Percentiles rank a stretch among this genome's conserved stretches.
phyloP scores from a whole-genome alignment of 225 moss, liverwort and hornwort species.

The Antitrichia curtipendula region DNA sequence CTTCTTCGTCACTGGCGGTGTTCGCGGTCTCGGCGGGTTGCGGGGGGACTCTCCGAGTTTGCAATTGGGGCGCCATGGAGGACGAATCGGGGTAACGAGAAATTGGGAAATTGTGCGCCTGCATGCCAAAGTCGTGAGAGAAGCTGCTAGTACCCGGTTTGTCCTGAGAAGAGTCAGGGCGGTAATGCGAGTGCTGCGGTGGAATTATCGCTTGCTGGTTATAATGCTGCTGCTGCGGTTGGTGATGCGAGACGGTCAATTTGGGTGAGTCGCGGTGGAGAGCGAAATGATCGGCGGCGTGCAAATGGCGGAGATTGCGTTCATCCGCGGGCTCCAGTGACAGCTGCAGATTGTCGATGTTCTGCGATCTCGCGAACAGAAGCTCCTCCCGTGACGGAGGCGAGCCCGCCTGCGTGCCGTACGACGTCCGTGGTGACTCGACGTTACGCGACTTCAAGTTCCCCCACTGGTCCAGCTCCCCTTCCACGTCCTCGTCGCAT shows the following conservation, averaged over 20 bases:
- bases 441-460: background rate
- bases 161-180: background rate
- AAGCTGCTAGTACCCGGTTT: background rate
- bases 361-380: slow-evolving; percentile 8
- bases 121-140: background rate
- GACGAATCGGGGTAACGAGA: background rate
- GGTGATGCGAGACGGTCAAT: background rate
- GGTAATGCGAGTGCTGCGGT: background rate
- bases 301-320: slow-evolving; percentile 25
- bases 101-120: background rate
- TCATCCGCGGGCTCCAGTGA: slow-evolving; percentile 35
- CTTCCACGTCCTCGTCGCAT: background rate
- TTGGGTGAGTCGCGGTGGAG: slow-evolving; percentile 6
- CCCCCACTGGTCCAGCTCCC: slow-evolving; percentile 3
- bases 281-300: slow-evolving; percentile 5
- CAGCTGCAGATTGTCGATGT: slow-evolving; percentile 34
- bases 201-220: background rate
- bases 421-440: background rate
- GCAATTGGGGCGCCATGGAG: background rate
- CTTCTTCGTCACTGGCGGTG: slow-evolving; percentile 38
- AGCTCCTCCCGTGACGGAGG: background rate
- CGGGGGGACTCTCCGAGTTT: background rate
- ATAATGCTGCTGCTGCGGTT: background rate
- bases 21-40: background rate
- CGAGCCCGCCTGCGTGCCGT: background rate